Base-by-base conservation (phyloP, 371 early-diverging fungal genomes). In the Gilbertella persicaria region DNA sequence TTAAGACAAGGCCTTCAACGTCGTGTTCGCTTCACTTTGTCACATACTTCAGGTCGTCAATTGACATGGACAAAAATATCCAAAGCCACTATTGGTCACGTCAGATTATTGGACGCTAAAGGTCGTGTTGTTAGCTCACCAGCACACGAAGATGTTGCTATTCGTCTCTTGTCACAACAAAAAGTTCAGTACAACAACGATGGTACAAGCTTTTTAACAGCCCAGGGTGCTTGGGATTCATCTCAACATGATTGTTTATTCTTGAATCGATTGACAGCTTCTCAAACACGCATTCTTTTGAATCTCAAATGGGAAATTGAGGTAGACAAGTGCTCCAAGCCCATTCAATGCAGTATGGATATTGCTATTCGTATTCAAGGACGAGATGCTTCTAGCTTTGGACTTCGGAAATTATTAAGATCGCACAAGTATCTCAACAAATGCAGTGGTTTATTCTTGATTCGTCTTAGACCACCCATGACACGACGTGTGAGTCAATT, bases 1-100 rank as follows among this genome's bases (percentile, higher is more conserved):
- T 64, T 94, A 33, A 82, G 87, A 35, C 96, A 95, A 67, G 96
- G 96, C 4, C 58, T 95, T 16, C 94, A 94, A 66, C 79, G 94
- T 5, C 85, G 93, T 8, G 78, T 95, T 26, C 60, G 72, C 16
- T 45, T 94, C 19, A 72, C 79, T 2, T 50, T 94, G n/a, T 80
- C 81, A 3, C 91, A 93, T 55, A 83, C 83, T 12, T 80, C 88
- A 21, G 93, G 93, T 19, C 66, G 64, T 4, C 88, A 85, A 38
- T 69, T 94, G 33, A 73, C 66, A 12, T 87, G 89, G 82, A 62
- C 53, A 17, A 57, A 71, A 5, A 75, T 92, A 0, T 53, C 76
- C 0, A 74, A 69, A 13, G 75, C 90, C 12, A 58, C 72, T 4
- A 60, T 92, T n/a, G 93, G 91, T 7, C 65, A 74, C 10, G 81